Conservation (phyloP, 148 eudicot species). For the Vaccinium darrowii region DNA sequence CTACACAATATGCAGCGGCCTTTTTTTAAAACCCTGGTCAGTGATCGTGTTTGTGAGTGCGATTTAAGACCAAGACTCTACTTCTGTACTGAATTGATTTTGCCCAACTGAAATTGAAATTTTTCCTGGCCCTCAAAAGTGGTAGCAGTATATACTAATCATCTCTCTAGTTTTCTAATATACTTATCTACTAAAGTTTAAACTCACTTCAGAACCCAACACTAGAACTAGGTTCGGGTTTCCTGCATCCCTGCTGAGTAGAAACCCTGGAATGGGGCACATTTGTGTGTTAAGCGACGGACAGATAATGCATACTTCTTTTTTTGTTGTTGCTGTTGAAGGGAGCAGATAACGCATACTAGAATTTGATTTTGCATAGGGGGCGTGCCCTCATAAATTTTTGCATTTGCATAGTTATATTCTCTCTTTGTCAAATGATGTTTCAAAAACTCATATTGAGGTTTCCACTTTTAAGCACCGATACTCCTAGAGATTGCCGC, state of each 20-base stretch:
- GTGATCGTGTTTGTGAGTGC: conserved; percentile 1
- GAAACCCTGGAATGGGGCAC: background rate
- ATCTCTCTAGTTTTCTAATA: background rate
- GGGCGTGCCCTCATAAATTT: too few relatives aligned
- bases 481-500: too few relatives aligned
- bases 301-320: background rate
- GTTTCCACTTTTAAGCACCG: background rate
- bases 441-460: background rate
- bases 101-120: background rate
- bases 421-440: too few relatives aligned
- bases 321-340: too few relatives aligned
- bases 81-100: background rate
- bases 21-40: too few relatives aligned
- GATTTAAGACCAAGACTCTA: background rate
- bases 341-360: background rate
- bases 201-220: background rate
- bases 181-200: background rate
- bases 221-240: background rate
- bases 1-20: too few relatives aligned
- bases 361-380: background rate
- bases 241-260: background rate
- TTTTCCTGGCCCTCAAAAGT: background rate
- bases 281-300: background rate
- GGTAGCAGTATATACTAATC: background rate
- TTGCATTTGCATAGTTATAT: too few relatives aligned